Evolutionary conservation across 2,329 filamentous ascomycete species (phyloP).

Genomic region (Calonectria pauciramosa): DNA sequence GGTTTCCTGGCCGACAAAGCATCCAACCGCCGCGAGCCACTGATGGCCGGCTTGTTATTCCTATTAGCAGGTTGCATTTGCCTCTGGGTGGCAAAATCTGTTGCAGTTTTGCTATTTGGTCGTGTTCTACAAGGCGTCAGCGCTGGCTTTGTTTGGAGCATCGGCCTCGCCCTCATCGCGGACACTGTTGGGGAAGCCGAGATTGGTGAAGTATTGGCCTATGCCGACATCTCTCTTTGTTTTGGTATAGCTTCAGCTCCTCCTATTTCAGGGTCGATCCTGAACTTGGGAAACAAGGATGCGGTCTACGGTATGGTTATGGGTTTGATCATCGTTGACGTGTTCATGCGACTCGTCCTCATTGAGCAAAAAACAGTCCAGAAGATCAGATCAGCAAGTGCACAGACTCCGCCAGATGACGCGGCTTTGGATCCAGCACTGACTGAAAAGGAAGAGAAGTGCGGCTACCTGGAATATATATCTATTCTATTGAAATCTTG

Average conservation of each 20-base stretch:
- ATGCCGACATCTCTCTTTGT: conserved; percentile 29
- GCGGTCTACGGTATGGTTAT: conserved; percentile 21
- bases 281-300: conserved; percentile 23
- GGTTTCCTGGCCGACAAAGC: conserved; percentile 29
- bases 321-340: conserved; percentile 25
- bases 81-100: conserved; percentile 14
- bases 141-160: conserved; percentile 28
- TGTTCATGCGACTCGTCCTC: conserved; percentile 27
- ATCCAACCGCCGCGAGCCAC: conserved; percentile 19
- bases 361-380: conserved; percentile 20
- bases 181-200: conserved; percentile 20
- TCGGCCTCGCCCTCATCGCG: conserved; percentile 30
- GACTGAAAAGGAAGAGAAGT: not conserved
- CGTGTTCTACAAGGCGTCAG: conserved; percentile 27
- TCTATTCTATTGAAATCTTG: conserved; percentile 25
- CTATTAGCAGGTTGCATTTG: conserved; percentile 16
- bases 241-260: conserved; percentile 24
- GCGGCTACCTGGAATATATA: conserved; percentile 15
- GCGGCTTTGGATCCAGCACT: not conserved
- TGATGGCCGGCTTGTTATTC: conserved; percentile 23
- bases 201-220: conserved; percentile 20
- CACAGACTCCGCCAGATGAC: not conserved
- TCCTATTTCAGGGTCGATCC: conserved; percentile 12
- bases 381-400: not conserved
- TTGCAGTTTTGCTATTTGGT: conserved; percentile 12